Evolutionary conservation across 225 moss, liverwort and hornwort species (phyloP).

Genomic region (Pseudisothecium myosuroides): DNA sequence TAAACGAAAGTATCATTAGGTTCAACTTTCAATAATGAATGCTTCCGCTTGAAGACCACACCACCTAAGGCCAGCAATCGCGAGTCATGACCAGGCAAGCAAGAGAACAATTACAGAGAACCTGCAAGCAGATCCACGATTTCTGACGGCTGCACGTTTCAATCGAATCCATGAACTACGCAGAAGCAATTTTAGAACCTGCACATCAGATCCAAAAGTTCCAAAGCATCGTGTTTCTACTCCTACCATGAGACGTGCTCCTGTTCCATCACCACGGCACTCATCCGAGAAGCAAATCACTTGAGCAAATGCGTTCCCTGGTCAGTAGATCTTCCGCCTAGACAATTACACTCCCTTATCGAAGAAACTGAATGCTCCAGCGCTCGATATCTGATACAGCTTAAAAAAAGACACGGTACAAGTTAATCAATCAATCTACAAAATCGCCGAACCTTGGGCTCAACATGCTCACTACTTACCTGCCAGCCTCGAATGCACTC

Average conservation of each 20-base stretch:
- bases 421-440: slow-evolving; percentile 1
- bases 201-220: not conserved
- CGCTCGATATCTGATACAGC: not conserved
- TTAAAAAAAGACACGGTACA: not conserved
- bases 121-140: not conserved
- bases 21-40: not conserved
- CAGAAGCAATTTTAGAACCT: not conserved
- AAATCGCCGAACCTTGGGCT: slow-evolving; percentile 23
- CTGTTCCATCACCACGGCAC: not conserved
- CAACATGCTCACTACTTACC: not conserved
- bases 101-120: not conserved
- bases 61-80: not conserved
- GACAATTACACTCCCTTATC: not conserved
- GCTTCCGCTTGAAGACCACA: not conserved
- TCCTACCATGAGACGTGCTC: not conserved
- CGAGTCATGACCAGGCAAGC: not conserved
- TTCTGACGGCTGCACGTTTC: not conserved
- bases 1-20: too few species aligned
- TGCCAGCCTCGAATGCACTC: not conserved
- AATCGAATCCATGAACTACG: not conserved
- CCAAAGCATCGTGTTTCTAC: not conserved
- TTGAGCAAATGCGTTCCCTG: not conserved
- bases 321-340: not conserved
- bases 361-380: not conserved
- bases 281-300: not conserved